Evolutionary conservation across 768 basidiomycete genomes (phyloP).

Genomic region (Gymnopilus dilepis): DNA sequence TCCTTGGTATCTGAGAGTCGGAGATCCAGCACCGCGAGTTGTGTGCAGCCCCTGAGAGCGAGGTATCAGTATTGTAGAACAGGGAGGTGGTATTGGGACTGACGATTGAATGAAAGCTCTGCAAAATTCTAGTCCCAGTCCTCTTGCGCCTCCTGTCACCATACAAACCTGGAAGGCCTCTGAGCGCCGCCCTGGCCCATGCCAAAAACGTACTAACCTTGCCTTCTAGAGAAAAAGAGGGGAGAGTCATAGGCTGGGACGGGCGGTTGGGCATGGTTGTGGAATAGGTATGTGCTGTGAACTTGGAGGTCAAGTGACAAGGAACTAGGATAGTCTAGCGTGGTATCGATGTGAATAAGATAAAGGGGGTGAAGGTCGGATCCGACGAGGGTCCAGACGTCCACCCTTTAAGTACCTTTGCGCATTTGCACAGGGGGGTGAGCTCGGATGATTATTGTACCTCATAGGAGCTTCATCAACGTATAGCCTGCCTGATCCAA

Average conservation of each 20-base stretch:
- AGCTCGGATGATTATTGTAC: constrained; percentile 1
- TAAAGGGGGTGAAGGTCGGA: not conserved
- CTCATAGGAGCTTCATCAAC: not conserved
- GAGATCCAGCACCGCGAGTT: constrained; percentile 83
- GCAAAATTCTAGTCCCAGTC: constrained; percentile 90
- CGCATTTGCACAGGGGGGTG: not conserved
- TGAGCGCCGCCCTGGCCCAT: not conserved
- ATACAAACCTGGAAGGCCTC: constrained; percentile 70
- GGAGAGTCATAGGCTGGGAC: constrained; percentile 55
- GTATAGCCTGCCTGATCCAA: not conserved
- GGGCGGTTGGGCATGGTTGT: constrained; percentile 18
- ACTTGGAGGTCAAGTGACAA: not conserved
- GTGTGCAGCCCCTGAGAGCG: constrained; percentile 71
- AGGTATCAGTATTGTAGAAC: constrained; percentile 2
- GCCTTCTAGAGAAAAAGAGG: constrained; percentile 78
- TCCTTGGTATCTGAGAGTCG: constrained; percentile 67
- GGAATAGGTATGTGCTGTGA: not conserved
- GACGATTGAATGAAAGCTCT: constrained; percentile 90
- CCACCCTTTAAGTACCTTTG: not conserved
- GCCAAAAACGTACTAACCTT: constrained; percentile 52
- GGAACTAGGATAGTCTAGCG: not conserved
- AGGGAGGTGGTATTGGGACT: constrained; percentile 31
- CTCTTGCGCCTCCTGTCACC: constrained; percentile 92
- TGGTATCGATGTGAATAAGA: not conserved
- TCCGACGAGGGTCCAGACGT: not conserved